Base-by-base conservation (phyloP, 148 eudicot genomes). In the Camellia japonica region DNA sequence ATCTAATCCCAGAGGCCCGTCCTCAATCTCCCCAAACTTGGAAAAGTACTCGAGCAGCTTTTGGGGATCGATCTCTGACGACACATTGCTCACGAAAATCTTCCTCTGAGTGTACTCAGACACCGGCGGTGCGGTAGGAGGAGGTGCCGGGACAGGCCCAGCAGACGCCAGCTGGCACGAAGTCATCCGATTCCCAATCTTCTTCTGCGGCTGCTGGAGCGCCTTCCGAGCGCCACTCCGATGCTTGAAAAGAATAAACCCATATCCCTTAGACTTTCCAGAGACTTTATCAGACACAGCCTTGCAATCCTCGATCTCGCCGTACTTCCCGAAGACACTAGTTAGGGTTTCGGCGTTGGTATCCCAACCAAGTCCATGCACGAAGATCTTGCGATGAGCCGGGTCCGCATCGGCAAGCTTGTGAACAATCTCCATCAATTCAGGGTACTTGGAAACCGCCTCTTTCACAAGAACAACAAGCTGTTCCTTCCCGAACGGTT, bases 291-390 rank as follows among this genome's bases (percentile, higher is more conserved):
- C 99, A 0, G 54, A 42, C 0, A 96, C 97, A 0, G 90, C 95
- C 68, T 92, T 96, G 66, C 99, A 96, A 71, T 96, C 99, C 81
- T 96, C 98, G 30, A 96, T 92, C 64, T 91, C 97, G 0, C 99
- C 99, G 67, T 87, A 94, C 80, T 89, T 85, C 0, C 78, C 76
- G 19, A 92, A 96, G 6, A 85, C 91, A 0, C 65, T 38, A 0
- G 87, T 78, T 0, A 96, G 84, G 1, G 92, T 88, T 12, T 96
- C 98, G 0, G 92, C 83, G 2, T 86, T 96, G 1, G 97, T 88
- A 49, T 96, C 99, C 98, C 98, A 94, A 0, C 95, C 98, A 0
- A 96, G 86, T 0, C 99, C 99, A 47, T 96, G 99, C 0, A 96
- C 95, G 61, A 96, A 96, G 20, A 96, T 96, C 84, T 96, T 96